A percentile compares a stretch with the other conserved stretches of the same genome.
phyloP scores from a whole-genome alignment of 1,284 basidiomycete genomes.

The Sphaerobolus stellatus region DNA sequence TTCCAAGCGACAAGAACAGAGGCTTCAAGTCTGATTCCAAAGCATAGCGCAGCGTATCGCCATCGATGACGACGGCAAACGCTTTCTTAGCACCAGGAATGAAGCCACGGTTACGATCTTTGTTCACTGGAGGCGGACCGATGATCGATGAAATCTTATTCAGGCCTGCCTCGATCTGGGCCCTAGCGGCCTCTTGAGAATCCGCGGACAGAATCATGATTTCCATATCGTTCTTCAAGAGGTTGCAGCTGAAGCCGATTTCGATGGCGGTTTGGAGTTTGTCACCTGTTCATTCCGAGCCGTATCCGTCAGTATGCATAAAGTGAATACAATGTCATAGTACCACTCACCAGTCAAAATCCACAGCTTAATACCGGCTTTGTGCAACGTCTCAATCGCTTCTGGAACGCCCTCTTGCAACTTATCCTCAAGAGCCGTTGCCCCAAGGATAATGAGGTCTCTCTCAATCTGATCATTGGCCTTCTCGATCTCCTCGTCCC shows the following conservation, averaged over 20 bases:
- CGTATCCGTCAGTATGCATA: constrained; percentile 11
- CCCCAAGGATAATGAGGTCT: constrained; percentile 81
- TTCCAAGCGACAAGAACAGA: constrained; percentile 88
- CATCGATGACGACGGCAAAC: constrained; percentile 96
- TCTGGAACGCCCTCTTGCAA: constrained; percentile 96
- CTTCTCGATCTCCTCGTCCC: constrained; percentile 90
- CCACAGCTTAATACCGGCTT: constrained; percentile 97
- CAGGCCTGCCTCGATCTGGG: constrained; percentile 89
- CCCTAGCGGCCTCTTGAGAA: constrained; percentile 68
- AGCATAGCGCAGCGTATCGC: constrained; percentile 87
- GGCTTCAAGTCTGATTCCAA: constrained; percentile 76
- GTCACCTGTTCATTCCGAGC: constrained; percentile 76
- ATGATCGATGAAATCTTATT: constrained; percentile 90
- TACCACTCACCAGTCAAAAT: constrained; percentile 72
- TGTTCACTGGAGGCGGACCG: constrained; percentile 52
- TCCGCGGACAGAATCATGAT: constrained; percentile 96
- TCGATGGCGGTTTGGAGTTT: constrained; percentile 98
- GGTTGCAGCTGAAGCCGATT: constrained; percentile 90
- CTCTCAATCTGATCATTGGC: constrained; percentile 85
- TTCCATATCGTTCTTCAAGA: constrained; percentile 90
- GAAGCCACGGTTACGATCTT: constrained; percentile 57
- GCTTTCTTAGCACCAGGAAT: constrained; percentile 64
- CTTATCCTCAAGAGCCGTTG: constrained; percentile 96
- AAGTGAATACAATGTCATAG: constrained; percentile 5
- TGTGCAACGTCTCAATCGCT: constrained; percentile 88